Base-by-base conservation (phyloP, 768 basidiomycete genomes). In the Infundibulicybe gibba region DNA sequence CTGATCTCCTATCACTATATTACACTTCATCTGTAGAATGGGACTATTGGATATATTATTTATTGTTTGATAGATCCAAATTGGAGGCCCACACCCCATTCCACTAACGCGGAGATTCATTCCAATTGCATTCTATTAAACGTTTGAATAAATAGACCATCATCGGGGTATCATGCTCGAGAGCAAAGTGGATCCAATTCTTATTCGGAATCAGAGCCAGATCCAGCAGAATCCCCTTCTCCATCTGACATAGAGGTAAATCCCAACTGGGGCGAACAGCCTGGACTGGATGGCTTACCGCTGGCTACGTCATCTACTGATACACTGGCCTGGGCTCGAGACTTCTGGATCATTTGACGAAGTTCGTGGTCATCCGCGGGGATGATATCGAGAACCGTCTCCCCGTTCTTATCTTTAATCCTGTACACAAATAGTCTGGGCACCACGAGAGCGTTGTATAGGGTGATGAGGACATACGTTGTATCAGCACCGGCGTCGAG, bases 401-500 rank as follows among this genome's bases (percentile, higher is more conserved):
- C 71, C 16, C 81, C 81, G 46, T 81, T 71, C 69, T 83, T 85
- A 65, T 92, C 81, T 58, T 79, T 81, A 60, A 90, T 80, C 48
- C 88, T 90, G 54, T 16, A 48, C 21, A 40, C 35, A 32, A 35
- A 31, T 39, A 10, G 32, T 25, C 15, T 32, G 16, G 37, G 14
- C 38, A 13, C 25, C 6, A 39, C 9, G 5, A 30, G 31, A 41
- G 16, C 30, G 31, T 11, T 13, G 39, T 34, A 15, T 12, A 32
- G 15, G 37, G 6, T 8, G 30, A 31, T 43, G 15, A n/a, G 25
- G 6, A 62, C 80, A 50, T 48, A 88, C 87, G 61, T 71, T 3
- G 76, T 79, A 64, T 90, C 79, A 1, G 88, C 87, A 3, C 90
- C 90, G 0, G 90, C 90, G 1, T 93, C 90, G 3, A 92, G 65